Base-by-base conservation (phyloP, 768 basidiomycete species). In the Boletus subparvulus region DNA sequence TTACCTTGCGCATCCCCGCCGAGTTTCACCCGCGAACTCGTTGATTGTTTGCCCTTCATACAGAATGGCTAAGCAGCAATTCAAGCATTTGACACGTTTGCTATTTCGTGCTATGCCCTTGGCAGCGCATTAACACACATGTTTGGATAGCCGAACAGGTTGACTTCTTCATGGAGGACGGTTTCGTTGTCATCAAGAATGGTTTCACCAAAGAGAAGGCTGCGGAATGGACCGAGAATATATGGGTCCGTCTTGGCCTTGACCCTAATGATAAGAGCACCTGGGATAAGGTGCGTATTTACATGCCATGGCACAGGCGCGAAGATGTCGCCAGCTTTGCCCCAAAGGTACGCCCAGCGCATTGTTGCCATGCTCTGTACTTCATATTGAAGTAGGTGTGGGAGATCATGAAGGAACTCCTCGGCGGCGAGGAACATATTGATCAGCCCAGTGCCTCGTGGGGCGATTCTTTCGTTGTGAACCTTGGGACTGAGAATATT, bases 231-330 rank as follows among this genome's bases (percentile, higher is more conserved):
- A 81, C 78, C 9, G 68, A 77, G 42, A 74, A 79, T 54, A 67
- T 85, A 24, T 86, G 82, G 81, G 60, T 75, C 49, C 76, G 83
- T 21, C 72, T 84, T 39, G 79, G 78, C 21, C 64, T 82, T 61
- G 79, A 84, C 60, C 80, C 81, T 8, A 65, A 75, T 41, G 81
- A 86, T 62, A 81, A 79, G 62, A 69, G 77, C 13, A 82, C 81
- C n/a, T 85, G 83, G 82, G 69, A 73, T 55, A 66, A 68, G 39
- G 80, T 82, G 57, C 74, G 77, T 21, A 75, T 78, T 49, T 80
- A 84, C 64, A 80, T 86, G 80, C 84, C 83, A 1, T 78, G 71
- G 68, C 79, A 79, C 60, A 75, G 66, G 45, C 46, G 24, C 17
- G 44, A 79, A 56, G 66, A 63, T 43, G 78, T 83, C n/a, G 68